Base-by-base conservation (phyloP, 164 flowering plant species). In the Tetracentron sinense region DNA sequence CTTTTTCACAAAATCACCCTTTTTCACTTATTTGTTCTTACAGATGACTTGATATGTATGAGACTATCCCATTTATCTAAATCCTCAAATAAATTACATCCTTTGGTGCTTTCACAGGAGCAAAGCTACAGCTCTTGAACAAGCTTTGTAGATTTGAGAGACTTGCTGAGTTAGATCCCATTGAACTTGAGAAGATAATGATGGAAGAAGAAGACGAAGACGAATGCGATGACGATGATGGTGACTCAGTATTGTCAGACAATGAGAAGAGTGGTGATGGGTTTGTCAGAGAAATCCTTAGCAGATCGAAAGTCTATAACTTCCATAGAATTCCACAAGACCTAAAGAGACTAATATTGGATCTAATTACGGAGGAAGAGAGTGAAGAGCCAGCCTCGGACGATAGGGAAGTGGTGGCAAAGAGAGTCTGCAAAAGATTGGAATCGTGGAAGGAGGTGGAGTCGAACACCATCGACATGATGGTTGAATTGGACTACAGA, bases 71-170 rank as follows among this genome's bases (percentile, higher is more conserved):
- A 38, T 38, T 38, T 38, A 38, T 38, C 14, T 38, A 16, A 10
- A 4, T 33, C 38, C 44, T 16, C 2, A 3, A 16, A 38, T 1
- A 1, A 38, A 8, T 38, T 8, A 38, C 14, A 8, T 10, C 14
- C 15, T 38, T 38, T 38, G 7, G 8, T 38, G 44, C 44, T 38
- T 65, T 61, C 61, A 42, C 83, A 92, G 98, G 85, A 75, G 77
- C 97, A 33, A 83, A 83, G 69, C 75, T 79, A 61, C 80, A 82
- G 54, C 77, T 93, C 26, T 35, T 90, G 64, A 67, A 78, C 20
- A 90, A 87, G 76, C 86, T 90, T 16, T 70, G 82, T 0, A 78
- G 88, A 56, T 90, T 89, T 54, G 96, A 92, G 76, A 79, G 73
- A 56, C 72, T 87, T 17, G 94, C 92, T 0, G 88, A 76, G 54